Conservation (phyloP, 2,329 filamentous ascomycete genomes). For the Ceratocystis variospora region DNA sequence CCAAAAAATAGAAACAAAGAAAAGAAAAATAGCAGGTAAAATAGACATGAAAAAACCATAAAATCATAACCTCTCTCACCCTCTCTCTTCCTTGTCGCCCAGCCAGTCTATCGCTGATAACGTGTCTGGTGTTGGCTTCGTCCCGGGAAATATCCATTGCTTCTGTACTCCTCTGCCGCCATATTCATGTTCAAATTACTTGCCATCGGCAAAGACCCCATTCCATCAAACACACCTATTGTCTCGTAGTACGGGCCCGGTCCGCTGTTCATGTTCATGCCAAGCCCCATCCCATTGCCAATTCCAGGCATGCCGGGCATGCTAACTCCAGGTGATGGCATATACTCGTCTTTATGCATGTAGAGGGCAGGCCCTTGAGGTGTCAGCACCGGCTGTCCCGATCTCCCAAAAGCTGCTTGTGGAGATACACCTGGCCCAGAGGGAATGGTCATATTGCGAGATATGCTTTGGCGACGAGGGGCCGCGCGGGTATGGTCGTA, state of each 20-base stretch:
- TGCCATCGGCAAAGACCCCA: constrained; percentile 4
- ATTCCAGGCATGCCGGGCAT: not conserved
- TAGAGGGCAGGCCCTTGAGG: not conserved
- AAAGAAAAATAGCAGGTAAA: not conserved
- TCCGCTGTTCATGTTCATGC: constrained; percentile 10
- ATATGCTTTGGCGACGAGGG: constrained; percentile 15
- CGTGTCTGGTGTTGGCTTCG: not conserved
- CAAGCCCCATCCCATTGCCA: not conserved
- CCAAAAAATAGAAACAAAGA: not conserved
- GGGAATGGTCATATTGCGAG: constrained; percentile 11
- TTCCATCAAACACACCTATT: not conserved
- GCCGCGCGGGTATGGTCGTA: constrained; percentile 1
- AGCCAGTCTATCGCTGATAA: not conserved
- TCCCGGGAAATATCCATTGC: constrained; percentile 5
- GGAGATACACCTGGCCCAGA: constrained; percentile 1
- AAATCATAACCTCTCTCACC: not conserved
- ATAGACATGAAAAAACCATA: not conserved
- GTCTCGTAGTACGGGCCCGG: constrained; percentile 7
- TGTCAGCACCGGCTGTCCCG: not conserved
- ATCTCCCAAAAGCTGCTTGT: not conserved
- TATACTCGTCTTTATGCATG: constrained; percentile 3
- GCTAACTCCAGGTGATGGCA: not conserved
- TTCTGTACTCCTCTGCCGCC: constrained; percentile 5
- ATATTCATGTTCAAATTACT: constrained; percentile 8
- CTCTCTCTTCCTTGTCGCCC: not conserved